Percentiles rank a stretch among this genome's conserved stretches.
Evolutionary conservation across 2,329 filamentous ascomycete species (phyloP).

Genomic region (Ophiocordyceps robertsii): DNA sequence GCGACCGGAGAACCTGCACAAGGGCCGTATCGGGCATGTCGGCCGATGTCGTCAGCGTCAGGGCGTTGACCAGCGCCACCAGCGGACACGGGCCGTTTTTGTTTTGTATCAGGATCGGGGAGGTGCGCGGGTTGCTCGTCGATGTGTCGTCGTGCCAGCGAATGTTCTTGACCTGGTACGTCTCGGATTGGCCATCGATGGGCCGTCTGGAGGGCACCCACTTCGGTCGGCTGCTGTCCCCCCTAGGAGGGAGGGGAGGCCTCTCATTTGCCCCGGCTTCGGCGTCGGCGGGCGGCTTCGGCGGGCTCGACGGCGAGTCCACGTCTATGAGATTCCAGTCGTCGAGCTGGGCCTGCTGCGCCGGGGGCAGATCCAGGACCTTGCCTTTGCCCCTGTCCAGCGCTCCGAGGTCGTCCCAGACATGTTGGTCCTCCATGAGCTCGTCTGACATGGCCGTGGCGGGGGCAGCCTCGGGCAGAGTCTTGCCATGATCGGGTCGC

Average conservation of each 20-base stretch:
- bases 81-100: conserved; percentile 89
- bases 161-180: conserved; percentile 87
- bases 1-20: conserved; percentile 60
- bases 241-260: conserved; percentile 25
- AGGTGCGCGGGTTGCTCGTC: conserved; percentile 52
- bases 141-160: conserved; percentile 61
- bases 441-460: conserved; percentile 18
- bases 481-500: conserved; percentile 10
- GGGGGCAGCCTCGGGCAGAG: conserved; percentile 7
- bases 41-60: conserved; percentile 68
- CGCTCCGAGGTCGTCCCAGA: conserved; percentile 34
- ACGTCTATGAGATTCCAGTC: conserved; percentile 40
- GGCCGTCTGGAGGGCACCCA: conserved; percentile 27
- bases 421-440: conserved; percentile 27
- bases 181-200: conserved; percentile 47
- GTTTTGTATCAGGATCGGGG: conserved; percentile 84
- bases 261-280: conserved; percentile 7
- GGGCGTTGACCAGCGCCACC: conserved; percentile 82
- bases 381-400: conserved; percentile 24
- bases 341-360: conserved; percentile 16
- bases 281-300: conserved; percentile 4
- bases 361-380: conserved; percentile 9
- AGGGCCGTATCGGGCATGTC: conserved; percentile 52
- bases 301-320: conserved; percentile 15
- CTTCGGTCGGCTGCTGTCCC: conserved; percentile 12